Base-by-base conservation (phyloP, 2,329 filamentous ascomycete genomes). In the Arthrobotrys pseudoclavata region DNA sequence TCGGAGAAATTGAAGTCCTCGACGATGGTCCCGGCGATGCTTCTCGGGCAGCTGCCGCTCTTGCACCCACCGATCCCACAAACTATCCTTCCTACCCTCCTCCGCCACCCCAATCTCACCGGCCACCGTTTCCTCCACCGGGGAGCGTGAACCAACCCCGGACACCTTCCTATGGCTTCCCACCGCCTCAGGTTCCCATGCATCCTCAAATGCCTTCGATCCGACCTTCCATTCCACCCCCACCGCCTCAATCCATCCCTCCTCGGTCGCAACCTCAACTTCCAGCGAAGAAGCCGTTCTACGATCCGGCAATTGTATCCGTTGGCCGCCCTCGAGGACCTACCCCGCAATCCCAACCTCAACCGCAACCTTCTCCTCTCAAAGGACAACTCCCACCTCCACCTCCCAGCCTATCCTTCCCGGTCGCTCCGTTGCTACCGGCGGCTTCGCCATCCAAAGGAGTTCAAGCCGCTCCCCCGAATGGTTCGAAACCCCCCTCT, bases 1-100 rank as follows among this genome's bases (percentile, higher is more conserved):
- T 91, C 77, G 86, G 86, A 76, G 89, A 91, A 80, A 85, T 91
- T 50, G 85, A 88, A 77, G 86, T 90, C 62, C 83, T 86, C 24
- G 82, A 83, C 31, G 79, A 82, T 22, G 72, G 52, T 29, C 64
- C 55, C 13, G 52, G 31, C 29, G 67, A 45, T 2, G n/a, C 50
- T 55, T 37, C 62, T 15, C 13, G 57, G 76, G n/a, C 29, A 31
- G 29, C 37, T 12, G 12, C 81, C 81, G 45, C 75, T 69, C 26
- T 55, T 26, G 45, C 60, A 62, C 62, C 55, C 42, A 24, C 62
- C 31, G 20, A 18, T 40, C 40, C 76, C 50, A 45, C 66, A 47
- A 66, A 62, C 63, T 40, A 31, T 40, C 31, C 53, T 61, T 47
- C 76, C 50, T 75, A 63, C 60, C 76, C 68, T 34, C 66, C 71